phyloP scores from a whole-genome alignment of 305 asterid genomes.

The Striga hermonthica region DNA sequence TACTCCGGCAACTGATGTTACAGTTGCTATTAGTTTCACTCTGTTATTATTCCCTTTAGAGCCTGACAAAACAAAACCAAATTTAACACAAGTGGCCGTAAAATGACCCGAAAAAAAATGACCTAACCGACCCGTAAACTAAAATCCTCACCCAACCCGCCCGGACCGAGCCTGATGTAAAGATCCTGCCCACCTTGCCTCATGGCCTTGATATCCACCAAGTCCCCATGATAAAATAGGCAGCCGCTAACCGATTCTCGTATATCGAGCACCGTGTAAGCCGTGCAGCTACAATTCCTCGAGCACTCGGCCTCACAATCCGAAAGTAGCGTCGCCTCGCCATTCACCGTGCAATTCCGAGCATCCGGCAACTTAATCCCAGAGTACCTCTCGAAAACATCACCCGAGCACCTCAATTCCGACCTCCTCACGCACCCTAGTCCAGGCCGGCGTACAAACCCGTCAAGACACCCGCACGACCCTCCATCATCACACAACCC shows the following conservation, averaged over 20 bases:
- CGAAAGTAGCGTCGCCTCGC: slow-evolving; percentile 19
- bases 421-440: too few relatives aligned
- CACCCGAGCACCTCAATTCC: slow-evolving; percentile 17
- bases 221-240: slow-evolving; percentile 34
- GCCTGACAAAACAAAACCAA: not conserved
- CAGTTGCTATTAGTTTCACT: not conserved
- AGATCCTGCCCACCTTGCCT: slow-evolving; percentile 33
- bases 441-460: not conserved
- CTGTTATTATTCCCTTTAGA: not conserved
- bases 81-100: not conserved
- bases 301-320: slow-evolving; percentile 35
- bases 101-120: not conserved
- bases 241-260: slow-evolving; percentile 33
- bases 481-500: slow-evolving; percentile 1
- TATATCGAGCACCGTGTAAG: slow-evolving; percentile 34
- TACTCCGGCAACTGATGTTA: not conserved
- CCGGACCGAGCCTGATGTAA: slow-evolving; percentile 38
- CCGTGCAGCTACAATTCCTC: slow-evolving; percentile 41
- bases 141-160: slow-evolving; percentile 24
- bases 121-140: not conserved
- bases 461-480: slow-evolving; percentile 22
- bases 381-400: slow-evolving; percentile 37
- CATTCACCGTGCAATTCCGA: slow-evolving; percentile 19
- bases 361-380: slow-evolving; percentile 38
- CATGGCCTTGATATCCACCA: slow-evolving; percentile 30